Percentiles rank a stretch among this genome's conserved stretches.
phyloP scores from a whole-genome alignment of 2,329 filamentous ascomycete species.

The Alternaria conjuncta region DNA sequence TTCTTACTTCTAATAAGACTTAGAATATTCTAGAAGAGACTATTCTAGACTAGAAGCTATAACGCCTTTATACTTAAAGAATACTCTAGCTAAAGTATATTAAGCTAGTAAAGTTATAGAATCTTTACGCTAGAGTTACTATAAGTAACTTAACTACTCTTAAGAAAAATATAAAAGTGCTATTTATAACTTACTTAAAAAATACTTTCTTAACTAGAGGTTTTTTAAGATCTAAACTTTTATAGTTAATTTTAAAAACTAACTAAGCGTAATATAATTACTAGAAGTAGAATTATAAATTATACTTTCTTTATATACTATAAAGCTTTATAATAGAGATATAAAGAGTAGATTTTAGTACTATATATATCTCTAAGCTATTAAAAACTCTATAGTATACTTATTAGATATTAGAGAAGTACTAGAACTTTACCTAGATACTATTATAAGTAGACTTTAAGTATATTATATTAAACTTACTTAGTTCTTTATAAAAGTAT shows the following conservation, averaged over 20 bases:
- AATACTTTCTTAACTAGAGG: not conserved
- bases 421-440: not conserved
- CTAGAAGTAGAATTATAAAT: not conserved
- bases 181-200: not conserved
- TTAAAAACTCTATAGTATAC: not conserved
- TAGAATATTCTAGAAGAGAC: not conserved
- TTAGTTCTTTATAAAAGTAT: not conserved
- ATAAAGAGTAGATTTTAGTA: not conserved
- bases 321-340: not conserved
- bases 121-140: not conserved
- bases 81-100: not conserved
- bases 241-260: not conserved
- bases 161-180: not conserved
- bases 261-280: not conserved
- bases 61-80: not conserved
- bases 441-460: not conserved
- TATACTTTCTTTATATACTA: not conserved
- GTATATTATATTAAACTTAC: not conserved
- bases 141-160: not conserved
- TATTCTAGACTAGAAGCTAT: not conserved
- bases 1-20: not conserved
- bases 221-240: not conserved
- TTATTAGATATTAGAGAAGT: not conserved
- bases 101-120: not conserved
- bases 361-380: not conserved